Conservation (phyloP, 768 basidiomycete genomes). For the Piloderma croceum region DNA sequence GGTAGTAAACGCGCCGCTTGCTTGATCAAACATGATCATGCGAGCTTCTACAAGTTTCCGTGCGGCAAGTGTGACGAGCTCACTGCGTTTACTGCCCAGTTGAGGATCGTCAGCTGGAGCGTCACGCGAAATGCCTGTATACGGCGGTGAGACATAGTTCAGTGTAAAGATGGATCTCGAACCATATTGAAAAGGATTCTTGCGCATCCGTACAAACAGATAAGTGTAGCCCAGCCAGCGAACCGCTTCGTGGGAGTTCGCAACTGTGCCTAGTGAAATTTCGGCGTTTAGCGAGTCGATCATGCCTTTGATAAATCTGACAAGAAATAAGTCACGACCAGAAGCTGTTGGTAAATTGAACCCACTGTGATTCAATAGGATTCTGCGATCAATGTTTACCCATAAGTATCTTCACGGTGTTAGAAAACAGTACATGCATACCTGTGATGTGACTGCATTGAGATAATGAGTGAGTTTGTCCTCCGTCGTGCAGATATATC, state of each 20-base stretch:
- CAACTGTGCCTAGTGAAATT: constrained; percentile 89
- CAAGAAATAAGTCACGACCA: constrained; percentile 7
- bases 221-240: constrained; percentile 98
- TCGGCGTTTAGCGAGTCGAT: constrained; percentile 93
- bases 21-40: constrained; percentile 77
- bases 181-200: constrained; percentile 88
- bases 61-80: constrained; percentile 65
- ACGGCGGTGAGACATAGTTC: constrained; percentile 2
- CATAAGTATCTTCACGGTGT: constrained; percentile 2
- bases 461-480: constrained; percentile 92
- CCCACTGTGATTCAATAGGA: constrained; percentile 94
- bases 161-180: constrained; percentile 12
- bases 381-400: constrained; percentile 43
- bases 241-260: constrained; percentile 78
- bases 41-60: constrained; percentile 55
- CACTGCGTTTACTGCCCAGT: constrained; percentile 61
- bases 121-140: constrained; percentile 67
- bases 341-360: constrained; percentile 1
- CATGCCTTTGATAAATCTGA: constrained; percentile 76
- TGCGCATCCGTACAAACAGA: constrained; percentile 89
- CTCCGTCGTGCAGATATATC: constrained; percentile 91
- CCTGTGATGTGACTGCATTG: constrained; percentile 82
- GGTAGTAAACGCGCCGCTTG: constrained; percentile 54
- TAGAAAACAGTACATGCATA: constrained; percentile 23
- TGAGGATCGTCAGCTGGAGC: constrained; percentile 64